phyloP scores from a whole-genome alignment of 228 moss, liverwort and hornwort species.

The Sphagnum fallax region DNA sequence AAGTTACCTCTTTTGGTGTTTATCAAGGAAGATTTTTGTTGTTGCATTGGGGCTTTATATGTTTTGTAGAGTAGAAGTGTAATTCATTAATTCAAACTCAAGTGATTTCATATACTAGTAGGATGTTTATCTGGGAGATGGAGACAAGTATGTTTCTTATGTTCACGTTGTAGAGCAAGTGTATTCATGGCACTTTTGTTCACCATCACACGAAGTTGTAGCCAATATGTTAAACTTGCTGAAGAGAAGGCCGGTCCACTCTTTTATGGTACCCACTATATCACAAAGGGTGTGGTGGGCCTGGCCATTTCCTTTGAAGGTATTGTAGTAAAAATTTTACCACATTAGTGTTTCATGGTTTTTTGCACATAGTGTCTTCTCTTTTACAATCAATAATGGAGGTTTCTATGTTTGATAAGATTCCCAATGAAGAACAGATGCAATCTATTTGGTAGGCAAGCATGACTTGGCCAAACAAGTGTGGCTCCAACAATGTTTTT shows the following conservation, averaged over 20 bases:
- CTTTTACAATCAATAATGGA: not conserved
- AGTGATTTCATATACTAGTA: too few species aligned
- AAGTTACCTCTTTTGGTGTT: too few species aligned
- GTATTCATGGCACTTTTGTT: slow-evolving; percentile 41
- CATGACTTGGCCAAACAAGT: not conserved
- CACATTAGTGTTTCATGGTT: not conserved
- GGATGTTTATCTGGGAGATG: too few species aligned
- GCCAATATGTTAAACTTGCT: slow-evolving; percentile 10
- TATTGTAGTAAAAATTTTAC: not conserved
- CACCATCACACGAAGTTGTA: slow-evolving; percentile 21
- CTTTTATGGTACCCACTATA: slow-evolving; percentile 18
- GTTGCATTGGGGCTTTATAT: too few species aligned
- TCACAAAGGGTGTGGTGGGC: slow-evolving; percentile 35
- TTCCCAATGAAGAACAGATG: not conserved
- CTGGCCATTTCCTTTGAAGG: slow-evolving; percentile 41
- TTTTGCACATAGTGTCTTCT: not conserved
- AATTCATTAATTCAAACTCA: too few species aligned
- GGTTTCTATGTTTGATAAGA: not conserved
- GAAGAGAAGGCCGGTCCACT: slow-evolving; percentile 18
- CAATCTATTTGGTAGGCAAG: not conserved
- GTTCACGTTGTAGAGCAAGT: slow-evolving; percentile 57
- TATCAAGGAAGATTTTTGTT: too few species aligned
- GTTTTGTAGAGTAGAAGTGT: too few species aligned
- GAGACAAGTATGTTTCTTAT: not conserved
- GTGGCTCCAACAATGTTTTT: not conserved